Conservation (phyloP, 2,329 filamentous ascomycete genomes). For the Penicillium sp. region DNA sequence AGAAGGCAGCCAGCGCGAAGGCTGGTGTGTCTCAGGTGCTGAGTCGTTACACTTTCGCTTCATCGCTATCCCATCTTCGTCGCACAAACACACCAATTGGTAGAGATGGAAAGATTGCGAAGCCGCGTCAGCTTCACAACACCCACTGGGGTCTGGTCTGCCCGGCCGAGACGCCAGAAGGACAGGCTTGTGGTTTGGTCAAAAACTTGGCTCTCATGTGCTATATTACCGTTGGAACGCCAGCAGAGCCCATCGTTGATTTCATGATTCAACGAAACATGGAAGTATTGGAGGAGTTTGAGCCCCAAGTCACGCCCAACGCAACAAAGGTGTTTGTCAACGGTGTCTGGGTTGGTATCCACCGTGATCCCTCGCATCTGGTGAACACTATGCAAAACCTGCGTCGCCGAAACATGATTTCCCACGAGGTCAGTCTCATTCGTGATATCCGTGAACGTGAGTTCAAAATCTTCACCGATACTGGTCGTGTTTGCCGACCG, state of each 20-base stretch:
- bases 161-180: constrained; percentile 95
- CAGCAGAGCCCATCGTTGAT: constrained; percentile 84
- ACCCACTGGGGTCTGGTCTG: constrained; percentile 98
- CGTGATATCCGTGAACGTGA: constrained; percentile 95
- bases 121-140: constrained; percentile 96
- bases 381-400: constrained; percentile 77
- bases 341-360: constrained; percentile 95
- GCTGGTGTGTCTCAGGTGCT: constrained; percentile 97
- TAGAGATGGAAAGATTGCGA: constrained; percentile 96
- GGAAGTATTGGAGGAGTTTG: constrained; percentile 95
- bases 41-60: constrained; percentile 96
- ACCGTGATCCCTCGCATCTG: constrained; percentile 82
- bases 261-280: constrained; percentile 96
- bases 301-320: constrained; percentile 79
- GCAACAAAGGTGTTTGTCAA: constrained; percentile 99
- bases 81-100: constrained; percentile 98
- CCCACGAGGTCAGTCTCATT: constrained; percentile 90
- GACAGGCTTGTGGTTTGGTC: constrained; percentile 95
- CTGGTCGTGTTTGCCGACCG: constrained; percentile 89
- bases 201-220: constrained; percentile 99
- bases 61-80: constrained; percentile 92
- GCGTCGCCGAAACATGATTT: constrained; percentile 78
- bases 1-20: constrained; percentile 92
- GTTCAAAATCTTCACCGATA: constrained; percentile 98
- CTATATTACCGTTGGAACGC: constrained; percentile 93